These are phyloP conservation scores for Discostella stelligeroides DNA, from an alignment of 108 stramenopile species.

Conservation along the genomic window DNA sequence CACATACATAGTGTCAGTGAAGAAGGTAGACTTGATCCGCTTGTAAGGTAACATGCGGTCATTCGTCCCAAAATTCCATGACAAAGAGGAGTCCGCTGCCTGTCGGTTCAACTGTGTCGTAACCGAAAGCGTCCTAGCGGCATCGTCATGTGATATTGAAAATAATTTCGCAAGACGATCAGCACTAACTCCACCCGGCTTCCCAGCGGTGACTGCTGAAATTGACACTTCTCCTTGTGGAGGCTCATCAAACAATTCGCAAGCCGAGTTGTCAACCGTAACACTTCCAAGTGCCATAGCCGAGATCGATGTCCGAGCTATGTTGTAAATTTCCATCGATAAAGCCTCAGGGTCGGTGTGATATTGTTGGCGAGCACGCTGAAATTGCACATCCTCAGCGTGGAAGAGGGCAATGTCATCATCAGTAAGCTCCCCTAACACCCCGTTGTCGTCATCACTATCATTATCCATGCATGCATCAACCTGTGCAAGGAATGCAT, in stretches of 20 bases:
- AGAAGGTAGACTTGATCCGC: not conserved
- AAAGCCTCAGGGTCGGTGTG: not conserved
- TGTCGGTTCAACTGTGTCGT: constrained; percentile 19
- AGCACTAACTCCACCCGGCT: constrained; percentile 18
- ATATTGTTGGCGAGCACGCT: not conserved
- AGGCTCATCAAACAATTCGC: not conserved
- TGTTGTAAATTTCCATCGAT: not conserved
- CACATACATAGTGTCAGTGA: constrained; percentile 38
- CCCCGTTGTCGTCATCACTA: not conserved
- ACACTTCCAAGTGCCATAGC: constrained; percentile 1
- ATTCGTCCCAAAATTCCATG: constrained; percentile 4
- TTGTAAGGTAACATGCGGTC: not conserved
- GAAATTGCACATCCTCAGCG: not conserved
- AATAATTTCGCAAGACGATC: constrained; percentile 41
- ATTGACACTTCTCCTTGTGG: not conserved
- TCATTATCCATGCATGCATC: not conserved
- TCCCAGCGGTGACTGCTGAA: constrained; percentile 5
- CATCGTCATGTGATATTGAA: constrained; percentile 16
- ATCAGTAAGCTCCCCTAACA: not conserved
- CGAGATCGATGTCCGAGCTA: not conserved
- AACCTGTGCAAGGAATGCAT: not conserved
- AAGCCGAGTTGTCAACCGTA: not conserved
- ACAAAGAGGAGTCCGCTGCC: not conserved
- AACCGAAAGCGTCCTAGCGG: constrained; percentile 24
- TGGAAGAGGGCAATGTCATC: not conserved